phyloP scores from a whole-genome alignment of 179 eudicot genomes.

The Silene vulgaris region DNA sequence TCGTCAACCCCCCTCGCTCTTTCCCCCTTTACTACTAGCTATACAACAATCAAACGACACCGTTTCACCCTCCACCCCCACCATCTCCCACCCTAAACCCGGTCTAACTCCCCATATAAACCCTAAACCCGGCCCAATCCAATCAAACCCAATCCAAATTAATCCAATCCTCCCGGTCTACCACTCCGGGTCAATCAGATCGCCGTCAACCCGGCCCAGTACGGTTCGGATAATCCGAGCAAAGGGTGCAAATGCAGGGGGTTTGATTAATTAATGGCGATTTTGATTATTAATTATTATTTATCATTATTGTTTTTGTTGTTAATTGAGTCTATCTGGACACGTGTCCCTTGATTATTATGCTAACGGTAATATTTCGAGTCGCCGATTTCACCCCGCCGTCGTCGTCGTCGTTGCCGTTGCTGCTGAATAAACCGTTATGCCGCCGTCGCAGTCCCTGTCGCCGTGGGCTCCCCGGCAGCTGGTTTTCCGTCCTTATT shows the following conservation, averaged over 20 bases:
- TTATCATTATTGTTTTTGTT: background rate
- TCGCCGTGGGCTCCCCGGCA: slow-evolving; percentile 54
- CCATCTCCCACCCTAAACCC: background rate
- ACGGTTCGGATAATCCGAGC: background rate
- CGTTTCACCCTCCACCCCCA: background rate
- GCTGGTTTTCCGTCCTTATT: slow-evolving; percentile 55
- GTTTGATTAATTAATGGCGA: background rate
- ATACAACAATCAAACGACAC: background rate
- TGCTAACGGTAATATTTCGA: background rate
- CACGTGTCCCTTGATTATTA: slow-evolving; percentile 12
- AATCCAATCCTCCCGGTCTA: no score
- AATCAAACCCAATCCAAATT: no score
- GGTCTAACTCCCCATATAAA: background rate
- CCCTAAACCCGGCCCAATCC: background rate
- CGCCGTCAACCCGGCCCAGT: background rate
- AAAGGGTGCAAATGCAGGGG: slow-evolving; percentile 7
- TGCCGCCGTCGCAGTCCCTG: slow-evolving; percentile 4
- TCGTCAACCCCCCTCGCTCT: background rate
- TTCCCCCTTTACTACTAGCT: no score
- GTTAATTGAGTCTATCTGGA: slow-evolving; percentile 5
- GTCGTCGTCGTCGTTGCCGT: background rate
- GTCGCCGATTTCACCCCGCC: background rate
- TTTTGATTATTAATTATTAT: slow-evolving; percentile 5
- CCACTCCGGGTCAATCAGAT: background rate
- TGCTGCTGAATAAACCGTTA: background rate